A percentile compares a stretch with the other conserved stretches of the same genome.
Evolutionary conservation across 306 rosid genomes (phyloP).

Genomic region (Ormosia emarginata): DNA sequence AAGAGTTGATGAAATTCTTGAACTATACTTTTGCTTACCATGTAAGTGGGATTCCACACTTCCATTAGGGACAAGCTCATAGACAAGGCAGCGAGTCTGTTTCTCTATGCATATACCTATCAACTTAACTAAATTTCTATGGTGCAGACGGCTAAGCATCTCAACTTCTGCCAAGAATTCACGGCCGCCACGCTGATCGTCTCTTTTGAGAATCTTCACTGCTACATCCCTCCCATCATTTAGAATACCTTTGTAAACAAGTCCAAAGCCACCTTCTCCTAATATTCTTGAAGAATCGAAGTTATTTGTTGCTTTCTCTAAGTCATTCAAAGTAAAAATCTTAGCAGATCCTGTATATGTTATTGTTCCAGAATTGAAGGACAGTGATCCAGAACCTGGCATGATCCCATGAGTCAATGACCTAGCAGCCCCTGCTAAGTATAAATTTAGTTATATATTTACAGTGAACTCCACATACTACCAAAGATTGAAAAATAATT

Average conservation of each 20-base stretch:
- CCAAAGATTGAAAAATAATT: not conserved
- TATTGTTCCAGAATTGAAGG: conserved; percentile 50
- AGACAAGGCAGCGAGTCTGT: conserved; percentile 80
- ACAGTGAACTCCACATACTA: not conserved
- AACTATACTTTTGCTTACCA: conserved; percentile 45
- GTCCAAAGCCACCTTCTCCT: conserved; percentile 99
- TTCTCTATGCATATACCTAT: conserved; percentile 85
- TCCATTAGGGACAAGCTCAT: conserved; percentile 95
- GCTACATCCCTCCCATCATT: conserved; percentile 90
- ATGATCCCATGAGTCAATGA: conserved; percentile 31
- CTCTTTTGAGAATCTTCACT: conserved; percentile 88
- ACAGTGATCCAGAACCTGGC: conserved; percentile 50
- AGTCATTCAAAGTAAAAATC: conserved; percentile 64
- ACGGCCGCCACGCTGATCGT: conserved; percentile 77
- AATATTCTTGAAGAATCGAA: conserved; percentile 80
- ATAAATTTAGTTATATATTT: conserved; percentile 12
- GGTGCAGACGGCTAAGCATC: conserved; percentile 97
- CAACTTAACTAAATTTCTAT: conserved; percentile 83
- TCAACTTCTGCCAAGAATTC: conserved; percentile 98
- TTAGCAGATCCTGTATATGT: conserved; percentile 75
- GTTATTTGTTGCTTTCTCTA: conserved; percentile 74
- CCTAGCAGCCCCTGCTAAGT: conserved; percentile 40
- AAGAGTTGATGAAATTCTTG: not conserved
- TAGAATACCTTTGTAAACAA: conserved; percentile 71
- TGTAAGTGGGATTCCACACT: conserved; percentile 95